phyloP scores from a whole-genome alignment of 306 rosid species.

The Vachellia pachyceras region DNA sequence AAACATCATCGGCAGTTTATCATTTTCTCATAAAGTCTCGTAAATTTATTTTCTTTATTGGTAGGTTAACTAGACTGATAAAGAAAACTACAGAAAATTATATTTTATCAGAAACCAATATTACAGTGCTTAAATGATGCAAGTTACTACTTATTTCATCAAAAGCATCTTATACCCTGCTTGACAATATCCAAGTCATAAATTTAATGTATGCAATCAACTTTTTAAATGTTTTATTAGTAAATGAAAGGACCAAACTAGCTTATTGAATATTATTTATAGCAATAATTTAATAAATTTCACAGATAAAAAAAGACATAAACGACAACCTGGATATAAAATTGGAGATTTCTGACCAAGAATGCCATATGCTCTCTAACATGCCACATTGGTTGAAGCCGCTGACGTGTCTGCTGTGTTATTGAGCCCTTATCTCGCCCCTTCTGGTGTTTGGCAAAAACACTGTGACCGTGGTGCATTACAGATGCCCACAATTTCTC shows the following conservation, averaged over 20 bases:
- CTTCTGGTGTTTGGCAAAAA: conserved; percentile 66
- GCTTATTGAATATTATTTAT: neutral
- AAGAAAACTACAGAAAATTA: neutral
- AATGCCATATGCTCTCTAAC: conserved; percentile 90
- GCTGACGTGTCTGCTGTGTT: conserved; percentile 64
- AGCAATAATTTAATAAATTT: conserved; percentile 10
- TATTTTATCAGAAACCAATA: neutral
- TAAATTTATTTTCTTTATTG: neutral
- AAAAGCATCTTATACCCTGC: neutral
- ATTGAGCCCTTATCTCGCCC: conserved; percentile 56
- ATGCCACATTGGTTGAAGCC: conserved; percentile 87
- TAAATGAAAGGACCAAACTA: neutral
- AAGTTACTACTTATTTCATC: neutral
- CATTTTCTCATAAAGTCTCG: conserved; percentile 1
- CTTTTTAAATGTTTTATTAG: neutral
- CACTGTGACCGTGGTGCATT: conserved; percentile 89
- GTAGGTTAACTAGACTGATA: neutral
- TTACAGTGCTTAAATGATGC: neutral
- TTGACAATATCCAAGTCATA: neutral
- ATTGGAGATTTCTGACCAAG: conserved; percentile 96
- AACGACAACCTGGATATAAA: conserved; percentile 83
- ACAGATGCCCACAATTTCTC: conserved; percentile 97
- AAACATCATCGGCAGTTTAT: neutral
- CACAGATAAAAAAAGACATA: conserved; percentile 23
- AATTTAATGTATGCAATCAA: neutral